Percentiles rank a stretch among this genome's conserved stretches.
These are phyloP conservation scores for Synchytrium microbalum DNA, from an alignment of 371 early-diverging fungal genomes.

Conservation along the genomic window DNA sequence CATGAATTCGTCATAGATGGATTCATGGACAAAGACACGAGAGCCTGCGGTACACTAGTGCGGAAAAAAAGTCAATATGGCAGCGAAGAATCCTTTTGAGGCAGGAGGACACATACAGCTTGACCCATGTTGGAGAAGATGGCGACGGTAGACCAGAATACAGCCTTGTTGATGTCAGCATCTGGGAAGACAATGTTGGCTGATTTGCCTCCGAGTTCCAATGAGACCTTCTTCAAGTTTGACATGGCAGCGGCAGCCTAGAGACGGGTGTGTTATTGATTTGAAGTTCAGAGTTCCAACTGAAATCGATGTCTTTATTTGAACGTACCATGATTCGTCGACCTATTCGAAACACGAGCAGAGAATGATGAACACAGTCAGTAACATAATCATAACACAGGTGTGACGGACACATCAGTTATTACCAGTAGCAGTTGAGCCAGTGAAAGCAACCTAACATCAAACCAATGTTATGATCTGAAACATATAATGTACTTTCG, in stretches of 20 bases:
- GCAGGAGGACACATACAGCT: slow-evolving; percentile 70
- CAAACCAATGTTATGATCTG: too few species aligned
- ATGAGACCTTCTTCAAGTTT: slow-evolving; percentile 67
- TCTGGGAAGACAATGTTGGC: slow-evolving; percentile 86
- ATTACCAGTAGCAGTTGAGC: slow-evolving; percentile 56
- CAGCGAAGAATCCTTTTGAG: too few species aligned
- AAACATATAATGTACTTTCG: too few species aligned
- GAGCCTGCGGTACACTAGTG: slow-evolving; percentile 70
- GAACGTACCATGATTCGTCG: background rate
- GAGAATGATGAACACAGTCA: too few species aligned
- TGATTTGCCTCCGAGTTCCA: slow-evolving; percentile 93
- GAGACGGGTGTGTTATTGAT: too few species aligned
- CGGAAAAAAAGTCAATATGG: too few species aligned
- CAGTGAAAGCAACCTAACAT: slow-evolving; percentile 72
- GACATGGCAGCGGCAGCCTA: slow-evolving; percentile 55
- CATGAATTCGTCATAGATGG: slow-evolving; percentile 63
- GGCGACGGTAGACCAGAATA: slow-evolving; percentile 15
- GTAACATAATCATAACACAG: too few species aligned
- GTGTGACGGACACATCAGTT: too few species aligned
- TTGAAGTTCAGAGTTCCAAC: too few species aligned
- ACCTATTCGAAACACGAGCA: too few species aligned
- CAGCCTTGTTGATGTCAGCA: slow-evolving; percentile 72
- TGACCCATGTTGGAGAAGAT: slow-evolving; percentile 20
- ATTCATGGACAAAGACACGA: slow-evolving; percentile 54
- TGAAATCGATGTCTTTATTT: too few species aligned